phyloP scores from a whole-genome alignment of 495 filamentous ascomycete species.

The Penicillium herquei region DNA sequence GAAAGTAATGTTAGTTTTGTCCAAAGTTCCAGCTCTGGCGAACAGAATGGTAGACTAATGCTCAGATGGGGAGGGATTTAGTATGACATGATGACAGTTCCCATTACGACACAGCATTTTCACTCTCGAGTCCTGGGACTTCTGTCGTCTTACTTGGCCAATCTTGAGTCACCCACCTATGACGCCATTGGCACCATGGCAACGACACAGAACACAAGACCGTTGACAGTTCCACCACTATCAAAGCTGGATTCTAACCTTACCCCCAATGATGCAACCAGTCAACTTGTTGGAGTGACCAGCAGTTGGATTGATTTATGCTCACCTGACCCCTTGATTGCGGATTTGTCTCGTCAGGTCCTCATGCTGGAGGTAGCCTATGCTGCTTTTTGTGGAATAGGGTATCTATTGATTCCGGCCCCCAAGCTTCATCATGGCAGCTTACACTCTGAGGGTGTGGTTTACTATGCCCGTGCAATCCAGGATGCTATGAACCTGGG shows the following conservation, averaged over 20 bases:
- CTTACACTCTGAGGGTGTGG: conserved; percentile 45
- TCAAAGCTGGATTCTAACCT: conserved; percentile 71
- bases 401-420: conserved; percentile 76
- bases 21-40: not conserved
- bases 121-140: conserved; percentile 69
- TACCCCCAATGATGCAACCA: conserved; percentile 67
- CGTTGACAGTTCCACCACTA: conserved; percentile 66
- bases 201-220: conserved; percentile 39
- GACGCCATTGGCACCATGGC: conserved; percentile 35
- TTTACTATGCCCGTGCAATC: conserved; percentile 82
- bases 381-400: conserved; percentile 88
- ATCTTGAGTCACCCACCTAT: conserved; percentile 26
- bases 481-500: conserved; percentile 72
- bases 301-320: conserved; percentile 91
- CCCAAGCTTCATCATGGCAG: conserved; percentile 56
- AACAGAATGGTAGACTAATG: conserved; percentile 3
- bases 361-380: conserved; percentile 89
- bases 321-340: conserved; percentile 76
- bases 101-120: conserved; percentile 83
- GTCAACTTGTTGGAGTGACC: conserved; percentile 67
- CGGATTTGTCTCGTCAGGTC: conserved; percentile 82
- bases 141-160: conserved; percentile 56
- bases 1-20: conserved; percentile 46
- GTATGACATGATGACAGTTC: conserved; percentile 92
- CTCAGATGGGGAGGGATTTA: conserved; percentile 27